Base-by-base conservation (phyloP, 2,329 filamentous ascomycete genomes). In the Verticillium isaacii region DNA sequence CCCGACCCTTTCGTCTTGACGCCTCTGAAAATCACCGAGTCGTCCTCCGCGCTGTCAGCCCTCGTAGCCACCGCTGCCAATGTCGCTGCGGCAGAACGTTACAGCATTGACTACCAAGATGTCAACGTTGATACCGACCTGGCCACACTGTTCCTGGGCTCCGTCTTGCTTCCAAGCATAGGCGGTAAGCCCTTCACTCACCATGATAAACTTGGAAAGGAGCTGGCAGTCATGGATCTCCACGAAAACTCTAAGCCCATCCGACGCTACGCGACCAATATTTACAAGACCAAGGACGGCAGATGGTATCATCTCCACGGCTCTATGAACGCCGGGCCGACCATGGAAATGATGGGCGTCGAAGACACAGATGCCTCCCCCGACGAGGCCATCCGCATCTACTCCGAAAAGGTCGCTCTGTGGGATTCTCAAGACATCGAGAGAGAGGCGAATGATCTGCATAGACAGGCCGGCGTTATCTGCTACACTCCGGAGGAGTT, bases 11-110 rank as follows among this genome's bases (percentile, higher is more conserved):
- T 64, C 36, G 52, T 57, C 5, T 57, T 63, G 61, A 63, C 34
- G 74, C 80, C 67, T 74, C 80, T 66, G 75, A 80, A 23, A 72
- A 74, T 57, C 67, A 81, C 19, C 77, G 80, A 70, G 72, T 80
- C 67, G 74, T 78, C 73, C 77, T 76, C 19, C 62, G 72, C 57
- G 4, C 62, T 75, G 61, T 77, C 58, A 72, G 73, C 68, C 67
- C 70, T 59, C 67, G 76, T 63, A 65, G 64, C 59, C 37, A 61
- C 45, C 32, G 41, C 58, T 25, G 66, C 58, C 7, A 66, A 54
- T 60, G 64, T 55, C 14, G 59, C 54, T 52, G 59, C 55, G 15
- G 37, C 59, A 52, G 58, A 62, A 23, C 56, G 62, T 14, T 65
- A 65, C 19, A 58, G 59, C 11, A 62, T 58, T 8, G 50, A 25